Conservation (phyloP, 1,284 basidiomycete genomes). For the Neotropicomus parvogracilis region DNA sequence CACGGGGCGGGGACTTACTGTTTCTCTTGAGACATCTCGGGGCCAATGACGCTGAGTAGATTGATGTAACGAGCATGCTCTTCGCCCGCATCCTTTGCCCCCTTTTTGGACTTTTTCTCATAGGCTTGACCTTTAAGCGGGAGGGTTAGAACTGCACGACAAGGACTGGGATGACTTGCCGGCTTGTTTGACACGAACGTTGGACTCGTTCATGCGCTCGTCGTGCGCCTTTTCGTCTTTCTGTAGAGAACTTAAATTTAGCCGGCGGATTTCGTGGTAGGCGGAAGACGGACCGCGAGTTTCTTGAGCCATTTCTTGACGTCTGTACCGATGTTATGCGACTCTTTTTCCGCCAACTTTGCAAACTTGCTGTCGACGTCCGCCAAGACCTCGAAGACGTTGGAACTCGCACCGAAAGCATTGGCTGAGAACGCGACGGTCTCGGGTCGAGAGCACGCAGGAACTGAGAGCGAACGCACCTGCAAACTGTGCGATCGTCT, state of each 20-base stretch:
- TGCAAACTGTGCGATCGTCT: slow-evolving; percentile 58
- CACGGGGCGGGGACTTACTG: slow-evolving; percentile 46
- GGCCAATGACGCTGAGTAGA: slow-evolving; percentile 66
- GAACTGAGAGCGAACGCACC: slow-evolving; percentile 40
- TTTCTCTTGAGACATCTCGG: slow-evolving; percentile 75
- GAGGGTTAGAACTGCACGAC: slow-evolving; percentile 5
- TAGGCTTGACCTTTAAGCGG: slow-evolving; percentile 53
- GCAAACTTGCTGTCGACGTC: slow-evolving; percentile 71
- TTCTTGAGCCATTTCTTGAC: slow-evolving; percentile 84
- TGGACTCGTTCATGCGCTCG: slow-evolving; percentile 63
- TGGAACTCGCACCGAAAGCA: slow-evolving; percentile 58
- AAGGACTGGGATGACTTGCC: slow-evolving; percentile 38
- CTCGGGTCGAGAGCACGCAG: neutral
- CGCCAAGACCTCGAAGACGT: slow-evolving; percentile 61
- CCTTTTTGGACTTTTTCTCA: slow-evolving; percentile 77
- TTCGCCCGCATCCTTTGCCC: slow-evolving; percentile 59
- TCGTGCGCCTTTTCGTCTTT: slow-evolving; percentile 78
- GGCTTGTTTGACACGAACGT: slow-evolving; percentile 72
- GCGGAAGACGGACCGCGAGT: slow-evolving; percentile 49
- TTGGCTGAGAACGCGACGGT: slow-evolving; percentile 45
- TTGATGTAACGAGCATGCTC: slow-evolving; percentile 76
- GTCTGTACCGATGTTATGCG: slow-evolving; percentile 57
- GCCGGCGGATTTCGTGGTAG: neutral
- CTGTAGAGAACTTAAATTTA: slow-evolving; percentile 40
- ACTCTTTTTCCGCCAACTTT: slow-evolving; percentile 72